Percentiles rank a stretch among this genome's conserved stretches.
Evolutionary conservation across 2,329 filamentous ascomycete species (phyloP).

Genomic region (Exophiala viscosa): DNA sequence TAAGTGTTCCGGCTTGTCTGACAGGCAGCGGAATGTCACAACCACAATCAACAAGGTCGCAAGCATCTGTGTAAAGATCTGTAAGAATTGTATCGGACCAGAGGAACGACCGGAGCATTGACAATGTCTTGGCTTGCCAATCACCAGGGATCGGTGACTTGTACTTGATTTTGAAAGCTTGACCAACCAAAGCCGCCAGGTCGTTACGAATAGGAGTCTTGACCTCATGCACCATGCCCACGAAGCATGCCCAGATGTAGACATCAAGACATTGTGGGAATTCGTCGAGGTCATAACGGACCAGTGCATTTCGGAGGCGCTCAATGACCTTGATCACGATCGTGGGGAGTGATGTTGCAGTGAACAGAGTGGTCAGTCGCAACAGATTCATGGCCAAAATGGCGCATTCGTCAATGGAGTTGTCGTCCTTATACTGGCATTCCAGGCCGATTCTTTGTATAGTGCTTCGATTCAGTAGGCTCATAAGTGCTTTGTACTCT

Average conservation of each 20-base stretch:
- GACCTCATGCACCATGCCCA: conserved; percentile 7
- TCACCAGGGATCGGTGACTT: neutral
- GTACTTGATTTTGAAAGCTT: conserved; percentile 3
- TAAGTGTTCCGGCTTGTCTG: neutral
- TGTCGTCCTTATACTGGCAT: neutral
- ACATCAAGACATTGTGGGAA: neutral
- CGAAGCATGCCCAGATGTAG: conserved; percentile 10
- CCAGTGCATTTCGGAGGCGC: conserved; percentile 5
- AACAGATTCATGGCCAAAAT: conserved; percentile 11
- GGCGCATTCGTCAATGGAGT: conserved; percentile 4
- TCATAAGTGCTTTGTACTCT: conserved; percentile 10
- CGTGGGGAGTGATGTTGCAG: conserved; percentile 2
- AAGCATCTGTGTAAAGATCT: conserved; percentile 2
- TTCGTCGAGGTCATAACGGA: neutral
- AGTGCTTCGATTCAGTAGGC: conserved; percentile 6
- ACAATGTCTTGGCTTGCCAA: conserved; percentile 2
- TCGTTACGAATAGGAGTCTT: neutral
- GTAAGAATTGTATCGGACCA: conserved; percentile 10
- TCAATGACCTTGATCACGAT: conserved; percentile 7
- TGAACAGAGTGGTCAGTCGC: conserved; percentile 7
- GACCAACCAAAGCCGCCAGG: conserved; percentile 3
- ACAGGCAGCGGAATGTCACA: neutral
- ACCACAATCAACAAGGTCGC: conserved; percentile 1
- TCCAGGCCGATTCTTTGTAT: conserved; percentile 5
- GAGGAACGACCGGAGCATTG: conserved; percentile 9